phyloP scores from a whole-genome alignment of 2,329 filamentous ascomycete genomes.

The Trichothecium roseum region DNA sequence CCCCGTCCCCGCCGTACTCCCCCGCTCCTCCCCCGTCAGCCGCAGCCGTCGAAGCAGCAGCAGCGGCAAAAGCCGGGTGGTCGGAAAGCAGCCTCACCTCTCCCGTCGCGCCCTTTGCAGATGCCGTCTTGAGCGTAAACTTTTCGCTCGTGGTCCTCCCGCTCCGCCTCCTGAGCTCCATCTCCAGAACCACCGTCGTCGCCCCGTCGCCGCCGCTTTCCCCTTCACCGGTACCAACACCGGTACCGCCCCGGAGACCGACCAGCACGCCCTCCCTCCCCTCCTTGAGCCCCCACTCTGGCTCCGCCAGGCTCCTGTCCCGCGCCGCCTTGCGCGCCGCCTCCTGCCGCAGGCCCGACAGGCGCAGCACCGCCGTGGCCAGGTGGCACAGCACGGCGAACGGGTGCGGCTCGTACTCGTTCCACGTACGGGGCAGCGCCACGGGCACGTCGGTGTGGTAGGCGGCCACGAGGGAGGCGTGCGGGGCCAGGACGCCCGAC shows the following conservation, averaged over 20 bases:
- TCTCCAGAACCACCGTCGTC: conserved; percentile 58
- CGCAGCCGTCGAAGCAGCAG: too few species aligned
- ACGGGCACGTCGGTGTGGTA: conserved; percentile 76
- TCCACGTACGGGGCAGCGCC: conserved; percentile 27
- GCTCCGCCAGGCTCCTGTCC: conserved; percentile 64
- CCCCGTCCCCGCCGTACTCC: conserved; percentile 18
- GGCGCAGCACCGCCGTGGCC: conserved; percentile 74
- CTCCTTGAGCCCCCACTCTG: conserved; percentile 69
- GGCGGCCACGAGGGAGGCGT: conserved; percentile 62
- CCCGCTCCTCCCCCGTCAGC: too few species aligned
- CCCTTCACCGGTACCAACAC: too few species aligned
- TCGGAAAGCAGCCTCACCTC: conserved; percentile 58
- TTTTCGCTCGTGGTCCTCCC: conserved; percentile 66
- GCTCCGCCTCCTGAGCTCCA: conserved; percentile 79
- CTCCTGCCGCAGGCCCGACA: conserved; percentile 64
- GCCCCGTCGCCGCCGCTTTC: conserved; percentile 34
- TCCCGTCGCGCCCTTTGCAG: conserved; percentile 13
- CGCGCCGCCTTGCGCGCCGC: conserved; percentile 64
- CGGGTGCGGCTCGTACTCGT: conserved; percentile 55
- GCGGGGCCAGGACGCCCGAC: conserved; percentile 54
- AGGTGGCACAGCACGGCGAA: conserved; percentile 69
- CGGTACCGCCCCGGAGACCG: conserved; percentile 49
- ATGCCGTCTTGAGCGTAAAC: conserved; percentile 35
- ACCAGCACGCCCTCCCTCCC: conserved; percentile 69
- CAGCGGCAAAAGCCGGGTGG: conserved; percentile 56